Percentiles rank a stretch among this genome's conserved stretches.
Conservation (phyloP, 228 moss, liverwort and hornwort genomes). For the Sphagnum fallax region DNA sequence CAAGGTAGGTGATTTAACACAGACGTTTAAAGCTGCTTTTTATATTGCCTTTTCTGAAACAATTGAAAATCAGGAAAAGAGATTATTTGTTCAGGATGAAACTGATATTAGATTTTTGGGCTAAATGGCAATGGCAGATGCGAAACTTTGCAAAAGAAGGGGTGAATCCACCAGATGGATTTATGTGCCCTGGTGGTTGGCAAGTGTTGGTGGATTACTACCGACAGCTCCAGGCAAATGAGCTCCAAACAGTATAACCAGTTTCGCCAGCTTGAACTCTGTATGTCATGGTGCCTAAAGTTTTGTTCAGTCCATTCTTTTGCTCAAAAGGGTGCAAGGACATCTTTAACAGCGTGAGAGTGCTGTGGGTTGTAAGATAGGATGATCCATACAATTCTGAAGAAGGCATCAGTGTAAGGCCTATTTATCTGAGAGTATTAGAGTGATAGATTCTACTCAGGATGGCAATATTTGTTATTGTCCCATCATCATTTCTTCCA, state of each 20-base stretch:
- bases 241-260: slow-evolving; percentile 7
- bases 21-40: background rate
- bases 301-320: slow-evolving; percentile 4
- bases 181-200: slow-evolving; percentile 99
- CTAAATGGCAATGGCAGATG: slow-evolving; percentile 48
- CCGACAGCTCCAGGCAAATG: slow-evolving; percentile 54
- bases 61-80: background rate
- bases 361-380: too few relatives aligned
- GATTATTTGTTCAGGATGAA: background rate
- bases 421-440: too few relatives aligned
- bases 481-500: too few relatives aligned
- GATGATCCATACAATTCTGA: too few relatives aligned
- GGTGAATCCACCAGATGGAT: slow-evolving; percentile 79
- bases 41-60: background rate
- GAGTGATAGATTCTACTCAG: too few relatives aligned
- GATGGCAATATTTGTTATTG: too few relatives aligned
- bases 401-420: too few relatives aligned
- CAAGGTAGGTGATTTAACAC: slow-evolving; percentile 47
- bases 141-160: slow-evolving; percentile 83
- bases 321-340: background rate
- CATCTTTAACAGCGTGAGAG: too few relatives aligned
- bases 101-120: background rate
- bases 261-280: background rate
- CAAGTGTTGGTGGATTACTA: slow-evolving; percentile 97
- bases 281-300: slow-evolving; percentile 5